A percentile compares a stretch with the other conserved stretches of the same genome.
These are phyloP conservation scores for Sodiomyces alkalinus DNA, from an alignment of 2,329 filamentous ascomycete genomes.

Conservation along the genomic window DNA sequence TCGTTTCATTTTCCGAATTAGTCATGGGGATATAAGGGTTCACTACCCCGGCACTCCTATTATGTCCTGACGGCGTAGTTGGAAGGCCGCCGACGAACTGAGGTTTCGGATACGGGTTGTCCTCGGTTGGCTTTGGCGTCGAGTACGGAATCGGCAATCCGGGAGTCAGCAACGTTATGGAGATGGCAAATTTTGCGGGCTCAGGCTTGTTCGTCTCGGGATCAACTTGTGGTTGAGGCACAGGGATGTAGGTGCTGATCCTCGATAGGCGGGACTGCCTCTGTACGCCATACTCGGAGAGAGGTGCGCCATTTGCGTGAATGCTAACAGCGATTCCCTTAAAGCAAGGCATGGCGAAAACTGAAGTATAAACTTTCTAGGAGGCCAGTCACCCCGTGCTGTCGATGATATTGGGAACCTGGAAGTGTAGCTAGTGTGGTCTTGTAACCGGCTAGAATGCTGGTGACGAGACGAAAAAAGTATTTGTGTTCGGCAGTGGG, in stretches of 20 bases:
- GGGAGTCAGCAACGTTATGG: conserved; percentile 85
- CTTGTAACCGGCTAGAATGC: too few relatives aligned
- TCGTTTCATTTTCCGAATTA: conserved; percentile 85
- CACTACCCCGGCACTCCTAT: conserved; percentile 39
- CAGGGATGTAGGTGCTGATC: conserved; percentile 94
- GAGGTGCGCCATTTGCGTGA: conserved; percentile 64
- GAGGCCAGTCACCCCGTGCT: too few relatives aligned
- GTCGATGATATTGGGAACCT: too few relatives aligned
- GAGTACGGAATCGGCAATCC: conserved; percentile 86
- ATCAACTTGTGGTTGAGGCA: conserved; percentile 66
- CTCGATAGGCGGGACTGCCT: conserved; percentile 81
- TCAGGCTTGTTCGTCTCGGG: conserved; percentile 58
- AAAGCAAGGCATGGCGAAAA: conserved; percentile 86
- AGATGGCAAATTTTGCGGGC: conserved; percentile 93
- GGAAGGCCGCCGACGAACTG: conserved; percentile 64
- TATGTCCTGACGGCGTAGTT: conserved; percentile 30
- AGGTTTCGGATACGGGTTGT: conserved; percentile 66
- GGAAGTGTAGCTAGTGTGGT: too few relatives aligned
- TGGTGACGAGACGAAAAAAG: too few relatives aligned
- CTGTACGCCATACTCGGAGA: conserved; percentile 88
- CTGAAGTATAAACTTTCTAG: too few relatives aligned
- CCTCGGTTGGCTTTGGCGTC: conserved; percentile 61
- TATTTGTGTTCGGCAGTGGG: too few relatives aligned
- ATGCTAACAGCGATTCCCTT: conserved; percentile 98
- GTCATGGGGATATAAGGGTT: conserved; percentile 86